Evolutionary conservation across 345 rosid genomes (phyloP).

Genomic region (Citrus trifoliata): DNA sequence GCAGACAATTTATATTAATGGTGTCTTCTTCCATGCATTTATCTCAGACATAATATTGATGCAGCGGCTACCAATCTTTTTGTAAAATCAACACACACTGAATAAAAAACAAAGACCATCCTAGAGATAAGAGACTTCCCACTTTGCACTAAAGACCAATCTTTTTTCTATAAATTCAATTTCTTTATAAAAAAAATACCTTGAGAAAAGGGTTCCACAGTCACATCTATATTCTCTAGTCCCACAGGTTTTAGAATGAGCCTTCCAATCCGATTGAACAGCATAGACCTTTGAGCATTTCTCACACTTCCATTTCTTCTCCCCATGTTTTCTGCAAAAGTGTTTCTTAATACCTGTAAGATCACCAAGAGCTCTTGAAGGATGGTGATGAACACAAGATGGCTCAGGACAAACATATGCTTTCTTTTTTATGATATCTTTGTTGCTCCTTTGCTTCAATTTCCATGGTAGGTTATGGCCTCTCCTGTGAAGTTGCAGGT

Average conservation of each 20-base stretch:
- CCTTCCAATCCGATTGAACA: slow-evolving; percentile 97
- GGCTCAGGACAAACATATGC: slow-evolving; percentile 82
- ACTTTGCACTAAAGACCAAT: slow-evolving; percentile 22
- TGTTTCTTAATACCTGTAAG: slow-evolving; percentile 97
- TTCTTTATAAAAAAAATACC: slow-evolving; percentile 32
- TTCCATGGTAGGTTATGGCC: slow-evolving; percentile 98
- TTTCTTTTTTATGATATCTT: slow-evolving; percentile 51
- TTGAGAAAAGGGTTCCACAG: slow-evolving; percentile 92
- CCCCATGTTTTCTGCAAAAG: slow-evolving; percentile 89
- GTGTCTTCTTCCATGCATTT: slow-evolving; percentile 31
- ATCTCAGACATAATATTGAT: slow-evolving; percentile 33
- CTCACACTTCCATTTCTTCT: slow-evolving; percentile 96
- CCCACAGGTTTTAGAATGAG: slow-evolving; percentile 95
- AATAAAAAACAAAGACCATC: slow-evolving; percentile 23
- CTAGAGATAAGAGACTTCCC: slow-evolving; percentile 17
- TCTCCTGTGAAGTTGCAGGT: slow-evolving; percentile 91
- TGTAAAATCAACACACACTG: slow-evolving; percentile 13
- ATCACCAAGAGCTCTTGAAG: slow-evolving; percentile 91
- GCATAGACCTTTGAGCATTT: slow-evolving; percentile 92
- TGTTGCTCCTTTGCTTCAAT: slow-evolving; percentile 65
- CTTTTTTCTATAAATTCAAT: slow-evolving; percentile 1
- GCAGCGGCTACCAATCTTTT: slow-evolving; percentile 23
- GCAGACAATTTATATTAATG: slow-evolving; percentile 31
- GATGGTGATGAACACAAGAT: slow-evolving; percentile 83
- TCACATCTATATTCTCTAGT: slow-evolving; percentile 93